phyloP scores from a whole-genome alignment of 2,329 filamentous ascomycete species.

The Shiraia sp. region DNA sequence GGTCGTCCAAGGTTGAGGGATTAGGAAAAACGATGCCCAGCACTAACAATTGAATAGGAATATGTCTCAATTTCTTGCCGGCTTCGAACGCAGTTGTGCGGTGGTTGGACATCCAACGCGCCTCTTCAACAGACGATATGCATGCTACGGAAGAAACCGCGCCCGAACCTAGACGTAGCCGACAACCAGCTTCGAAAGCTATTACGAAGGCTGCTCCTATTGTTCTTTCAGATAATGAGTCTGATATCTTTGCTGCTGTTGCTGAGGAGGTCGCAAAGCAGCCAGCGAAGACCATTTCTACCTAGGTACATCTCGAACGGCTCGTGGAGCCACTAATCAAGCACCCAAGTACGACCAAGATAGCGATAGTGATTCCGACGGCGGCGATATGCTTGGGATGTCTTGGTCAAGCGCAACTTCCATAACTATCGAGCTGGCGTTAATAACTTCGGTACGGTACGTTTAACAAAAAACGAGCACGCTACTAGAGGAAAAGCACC shows the following conservation, averaged over 20 bases:
- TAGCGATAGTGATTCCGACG: slow-evolving; percentile 54
- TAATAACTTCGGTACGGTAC: no score
- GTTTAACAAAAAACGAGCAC: no score
- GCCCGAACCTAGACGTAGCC: slow-evolving; percentile 38
- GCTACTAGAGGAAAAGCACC: no score
- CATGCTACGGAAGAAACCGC: slow-evolving; percentile 25
- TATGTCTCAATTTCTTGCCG: no score
- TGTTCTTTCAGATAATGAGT: slow-evolving; percentile 38
- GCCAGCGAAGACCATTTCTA: slow-evolving; percentile 35
- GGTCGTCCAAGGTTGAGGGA: no score
- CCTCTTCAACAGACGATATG: slow-evolving; percentile 29
- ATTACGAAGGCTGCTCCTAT: slow-evolving; percentile 30
- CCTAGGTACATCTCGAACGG: slow-evolving; percentile 41
- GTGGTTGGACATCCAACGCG: no score
- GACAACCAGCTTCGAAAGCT: slow-evolving; percentile 44
- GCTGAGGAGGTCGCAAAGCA: slow-evolving; percentile 50
- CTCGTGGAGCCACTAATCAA: slow-evolving; percentile 51
- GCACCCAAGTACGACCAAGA: slow-evolving; percentile 49
- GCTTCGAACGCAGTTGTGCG: no score
- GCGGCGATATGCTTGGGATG: slow-evolving; percentile 79
- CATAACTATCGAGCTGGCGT: no score
- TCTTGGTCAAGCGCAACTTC: no score
- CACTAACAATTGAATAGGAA: no score
- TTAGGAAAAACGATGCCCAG: no score
- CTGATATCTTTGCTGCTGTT: slow-evolving; percentile 55